Conservation (phyloP, 169 alveolate genomes). For the Blepharisma undulans region DNA sequence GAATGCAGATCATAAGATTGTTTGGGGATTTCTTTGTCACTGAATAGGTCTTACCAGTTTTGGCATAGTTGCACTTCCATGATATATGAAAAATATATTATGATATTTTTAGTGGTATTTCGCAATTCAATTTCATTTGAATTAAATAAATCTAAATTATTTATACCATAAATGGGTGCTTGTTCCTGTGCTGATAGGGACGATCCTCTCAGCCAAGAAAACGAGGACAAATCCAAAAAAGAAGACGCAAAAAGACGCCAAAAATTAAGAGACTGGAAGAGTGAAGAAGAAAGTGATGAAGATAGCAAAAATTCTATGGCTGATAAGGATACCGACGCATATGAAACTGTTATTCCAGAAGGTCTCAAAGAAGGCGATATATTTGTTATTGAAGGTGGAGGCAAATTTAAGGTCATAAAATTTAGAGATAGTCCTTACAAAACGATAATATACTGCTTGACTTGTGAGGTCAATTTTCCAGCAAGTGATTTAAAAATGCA, state of each 20-base stretch:
- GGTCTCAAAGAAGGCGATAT: neutral
- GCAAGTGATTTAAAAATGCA: neutral
- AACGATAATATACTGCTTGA: neutral
- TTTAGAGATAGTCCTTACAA: neutral
- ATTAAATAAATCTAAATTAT: neutral
- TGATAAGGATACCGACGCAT: neutral
- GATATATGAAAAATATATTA: neutral
- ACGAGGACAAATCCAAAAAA: neutral
- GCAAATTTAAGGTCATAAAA: neutral
- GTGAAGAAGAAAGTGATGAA: neutral
- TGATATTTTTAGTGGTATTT: neutral
- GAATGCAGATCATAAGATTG: neutral
- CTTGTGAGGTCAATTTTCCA: neutral
- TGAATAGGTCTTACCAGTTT: constrained; percentile 28
- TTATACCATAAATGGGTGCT: neutral
- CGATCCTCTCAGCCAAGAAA: neutral
- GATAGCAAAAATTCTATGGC: neutral
- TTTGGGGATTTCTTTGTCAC: constrained; percentile 21
- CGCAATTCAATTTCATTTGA: neutral
- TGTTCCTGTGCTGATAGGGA: neutral
- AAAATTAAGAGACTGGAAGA: neutral
- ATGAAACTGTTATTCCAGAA: neutral
- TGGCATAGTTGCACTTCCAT: neutral
- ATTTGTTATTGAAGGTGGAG: neutral
- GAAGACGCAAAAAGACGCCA: neutral